Evolutionary conservation across 345 rosid species (phyloP), one percentile per base, ranked within the genome.

Genomic region (Pistacia atlantica): DNA sequence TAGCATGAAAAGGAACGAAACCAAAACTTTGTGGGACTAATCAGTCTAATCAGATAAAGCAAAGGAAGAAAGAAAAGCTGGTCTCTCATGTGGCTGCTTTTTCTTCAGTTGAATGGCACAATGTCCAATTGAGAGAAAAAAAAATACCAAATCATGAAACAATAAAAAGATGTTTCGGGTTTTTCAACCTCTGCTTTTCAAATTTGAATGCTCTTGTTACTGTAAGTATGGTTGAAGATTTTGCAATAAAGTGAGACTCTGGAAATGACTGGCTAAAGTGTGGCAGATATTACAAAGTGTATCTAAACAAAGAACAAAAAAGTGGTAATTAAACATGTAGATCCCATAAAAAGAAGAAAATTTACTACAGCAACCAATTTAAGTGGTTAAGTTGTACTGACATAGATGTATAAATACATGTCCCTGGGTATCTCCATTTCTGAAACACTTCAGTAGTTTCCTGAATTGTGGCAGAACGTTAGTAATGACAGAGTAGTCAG

Each of bases 21-120:
- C 6, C 67, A 57, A 68, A 33, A 63, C 61, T 33, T 2, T 72
- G 18, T 31, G 37, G 69, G 67, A 61, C 67, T 22, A 38, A 33
- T 37, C 63, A 4, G 55, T 73, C 76, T 9, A 10, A 55, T 62
- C 59, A 71, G 10, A 14, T 48, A 77, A 77, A 82, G 82, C 77
- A 72, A 63, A 67, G 54, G 56, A 16, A n/a, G 67, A 31, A 51
- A 67, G 35, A 60, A 67, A 74, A 74, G 77, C 22, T 49, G 71
- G 16, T 59, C 22, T 25, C 56, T 25, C 65, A 58, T 16, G 54
- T 2, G 67, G 5, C n/a, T 38, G 13, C 25, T 48, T 71, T 75
- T 57, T 18, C 67, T 68, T 70, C 12, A 3, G 68, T 54, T 67
- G 14, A 67, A 58, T 33, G 56, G 72, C 73, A 62, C 17, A 5